phyloP scores from a whole-genome alignment of 257 asterid species.

The Solanum paucissectum region DNA sequence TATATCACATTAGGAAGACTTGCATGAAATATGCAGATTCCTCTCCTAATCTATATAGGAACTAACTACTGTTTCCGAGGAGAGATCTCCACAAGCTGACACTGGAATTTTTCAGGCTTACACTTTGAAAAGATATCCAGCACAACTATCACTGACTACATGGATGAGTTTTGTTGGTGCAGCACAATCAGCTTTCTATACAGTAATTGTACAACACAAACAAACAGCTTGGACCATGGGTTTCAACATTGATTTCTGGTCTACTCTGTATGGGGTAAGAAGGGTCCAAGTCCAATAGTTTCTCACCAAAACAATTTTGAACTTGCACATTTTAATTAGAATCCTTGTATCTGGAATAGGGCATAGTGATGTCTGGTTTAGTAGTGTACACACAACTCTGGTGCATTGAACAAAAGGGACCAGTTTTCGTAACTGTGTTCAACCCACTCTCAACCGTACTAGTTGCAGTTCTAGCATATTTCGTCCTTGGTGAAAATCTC shows the following conservation, averaged over 20 bases:
- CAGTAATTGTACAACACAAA: slow-evolving; percentile 39
- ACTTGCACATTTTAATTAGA: not conserved
- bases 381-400: slow-evolving; percentile 39
- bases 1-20: no score
- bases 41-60: no score
- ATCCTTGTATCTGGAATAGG: slow-evolving; percentile 25
- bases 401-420: slow-evolving; percentile 70
- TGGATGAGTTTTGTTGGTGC: no score
- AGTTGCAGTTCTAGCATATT: slow-evolving; percentile 47
- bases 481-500: slow-evolving; percentile 56
- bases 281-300: no score
- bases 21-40: no score
- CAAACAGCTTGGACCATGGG: slow-evolving; percentile 60
- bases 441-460: slow-evolving; percentile 56
- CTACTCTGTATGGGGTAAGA: slow-evolving; percentile 59
- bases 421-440: slow-evolving; percentile 67
- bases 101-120: no score
- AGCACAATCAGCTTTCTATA: slow-evolving; percentile 6
- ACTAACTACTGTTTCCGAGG: no score
- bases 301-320: not conserved
- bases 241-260: slow-evolving; percentile 60
- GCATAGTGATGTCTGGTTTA: slow-evolving; percentile 51
- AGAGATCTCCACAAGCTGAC: no score
- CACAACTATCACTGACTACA: no score
- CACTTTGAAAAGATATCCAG: no score